phyloP scores from a whole-genome alignment of 257 asterid genomes.

The Rubia yunnanensis region DNA sequence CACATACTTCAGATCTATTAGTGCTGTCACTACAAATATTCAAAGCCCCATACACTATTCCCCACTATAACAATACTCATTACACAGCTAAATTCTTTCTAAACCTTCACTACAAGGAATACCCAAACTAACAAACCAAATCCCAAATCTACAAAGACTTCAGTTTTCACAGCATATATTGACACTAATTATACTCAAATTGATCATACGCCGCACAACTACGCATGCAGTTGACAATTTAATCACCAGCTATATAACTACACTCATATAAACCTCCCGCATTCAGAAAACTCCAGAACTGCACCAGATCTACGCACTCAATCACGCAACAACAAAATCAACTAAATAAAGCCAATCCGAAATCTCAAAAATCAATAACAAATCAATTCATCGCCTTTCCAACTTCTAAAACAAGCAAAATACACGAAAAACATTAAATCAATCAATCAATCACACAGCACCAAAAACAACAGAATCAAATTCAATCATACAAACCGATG shows the following conservation, averaged over 20 bases:
- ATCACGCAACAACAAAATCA: background rate
- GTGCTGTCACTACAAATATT: background rate
- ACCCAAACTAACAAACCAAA: background rate
- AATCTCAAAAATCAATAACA: background rate
- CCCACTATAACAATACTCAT: background rate
- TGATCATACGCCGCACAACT: background rate
- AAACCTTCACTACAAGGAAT: background rate
- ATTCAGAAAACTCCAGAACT: background rate
- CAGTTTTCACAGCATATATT: background rate
- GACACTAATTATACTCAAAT: background rate
- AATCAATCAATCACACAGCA: background rate
- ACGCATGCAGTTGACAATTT: background rate
- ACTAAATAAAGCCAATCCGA: background rate
- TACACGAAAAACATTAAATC: background rate
- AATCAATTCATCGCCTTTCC: background rate
- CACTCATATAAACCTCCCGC: background rate
- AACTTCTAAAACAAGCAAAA: background rate
- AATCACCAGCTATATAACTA: background rate
- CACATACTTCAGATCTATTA: conserved; percentile 4
- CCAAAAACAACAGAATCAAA: background rate
- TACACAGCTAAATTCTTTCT: background rate
- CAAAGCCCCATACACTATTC: background rate
- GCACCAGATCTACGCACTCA: conserved; percentile 12
- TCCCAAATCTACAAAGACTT: background rate
- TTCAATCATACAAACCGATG: background rate